Base-by-base conservation (phyloP, 257 asterid genomes). In the Capsicum rhomboideum region DNA sequence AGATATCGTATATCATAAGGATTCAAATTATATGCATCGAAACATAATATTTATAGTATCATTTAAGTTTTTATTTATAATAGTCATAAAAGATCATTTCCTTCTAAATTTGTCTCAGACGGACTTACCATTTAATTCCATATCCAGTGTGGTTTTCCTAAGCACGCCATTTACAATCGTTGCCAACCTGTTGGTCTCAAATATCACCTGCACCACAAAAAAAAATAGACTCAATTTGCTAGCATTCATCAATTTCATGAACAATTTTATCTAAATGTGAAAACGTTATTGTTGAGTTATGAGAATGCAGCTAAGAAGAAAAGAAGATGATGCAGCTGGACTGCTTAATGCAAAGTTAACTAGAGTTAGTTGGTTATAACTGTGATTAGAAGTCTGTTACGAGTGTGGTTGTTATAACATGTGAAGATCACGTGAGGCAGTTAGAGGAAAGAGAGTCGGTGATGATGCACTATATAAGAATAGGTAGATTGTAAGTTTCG, bases 171-270 rank as follows among this genome's bases (percentile, higher is more conserved):
- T 92, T 44, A 92, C 85, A 75, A 95, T 71, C 14, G 92, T 91
- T 42, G 98, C 95, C 66, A 93, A 83, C 54, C 98, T 91, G 82
- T 89, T 34, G 1, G 98, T 89, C 81, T 95, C 98, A 58, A 75
- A 84, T 52, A 93, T 80, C 12, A 93, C 95, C 98, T 94, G 56
- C 84, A 67, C 49, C 75, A 67, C 23, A 31, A 31, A 8, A 6
- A 63, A 6, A 26, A 28, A 78, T 42, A 46, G 18, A 49, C 21
- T 23, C 14, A 34, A 23, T 66, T 14, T 44, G 26, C 10, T 6
- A 37, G 21, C 3, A 17, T 64, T 12, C n/a, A 18, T 40, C 59
- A 21, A 28, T 72, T 72, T 72, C 13, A 21, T 37, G 44, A 71
- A n/a, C 55, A 11, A 6, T 44, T 8, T 72, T n/a, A 21, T 72